Base-by-base conservation (phyloP, 768 basidiomycete genomes). In the Trametopsis cervina region DNA sequence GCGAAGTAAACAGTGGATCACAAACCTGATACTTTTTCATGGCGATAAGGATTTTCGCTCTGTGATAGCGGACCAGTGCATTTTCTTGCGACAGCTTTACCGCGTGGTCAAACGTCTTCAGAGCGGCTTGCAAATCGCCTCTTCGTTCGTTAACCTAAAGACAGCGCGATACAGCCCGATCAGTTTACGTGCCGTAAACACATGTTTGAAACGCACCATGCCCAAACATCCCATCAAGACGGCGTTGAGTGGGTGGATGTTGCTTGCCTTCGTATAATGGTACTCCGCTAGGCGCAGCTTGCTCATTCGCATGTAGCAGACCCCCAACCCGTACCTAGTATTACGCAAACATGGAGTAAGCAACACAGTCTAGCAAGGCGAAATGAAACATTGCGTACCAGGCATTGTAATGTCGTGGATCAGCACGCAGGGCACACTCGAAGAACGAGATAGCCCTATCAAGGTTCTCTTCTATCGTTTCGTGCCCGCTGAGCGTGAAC, bases 201-300 rank as follows among this genome's bases (percentile, higher is more conserved):
- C 46, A 46, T 51, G 50, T 18, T 12, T 35, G 41, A 39, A n/a
- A 80, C 91, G 66, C 59, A 96, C 95, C 82, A 92, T 88, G 41
- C 92, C 96, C 60, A 98, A 86, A 65, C 94, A 98, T 59, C 91
- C 93, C 50, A 95, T 70, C 52, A 99, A 73, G n/a, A 98, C 92
- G 12, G 92, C 92, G 66, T 96, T 98, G 56, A 83, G 79, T 35
- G 93, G 89, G 65, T 97, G 92, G 64, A 99, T 93, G 57, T 88
- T 82, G 27, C 85, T 76, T 2, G 96, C 94, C 63, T 85, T 87
- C 57, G 89, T 79, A 72, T 90, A 98, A 68, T 98, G 94, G 70
- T 95, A 97, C 64, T 98, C 93, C 38, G 96, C 96, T 44, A 94
- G 73, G 39, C 89, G 82, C 49, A 89, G 71, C 71, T 95, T 97